Percentiles rank a stretch among this genome's conserved stretches.
Conservation (phyloP, 2,329 filamentous ascomycete genomes). For the Trichoderma endophyticum region DNA sequence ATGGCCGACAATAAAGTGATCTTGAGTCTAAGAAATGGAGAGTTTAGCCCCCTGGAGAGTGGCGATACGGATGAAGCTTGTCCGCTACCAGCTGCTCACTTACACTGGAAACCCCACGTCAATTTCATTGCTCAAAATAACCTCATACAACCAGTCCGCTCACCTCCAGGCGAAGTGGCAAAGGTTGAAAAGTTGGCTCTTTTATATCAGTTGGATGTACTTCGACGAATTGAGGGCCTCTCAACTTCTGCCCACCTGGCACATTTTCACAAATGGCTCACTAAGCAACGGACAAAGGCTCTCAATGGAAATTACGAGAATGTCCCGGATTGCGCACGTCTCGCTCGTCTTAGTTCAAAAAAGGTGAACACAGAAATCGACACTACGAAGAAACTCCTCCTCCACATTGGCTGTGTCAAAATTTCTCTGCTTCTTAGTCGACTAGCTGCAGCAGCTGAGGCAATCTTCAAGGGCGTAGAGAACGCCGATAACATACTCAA, state of each 20-base stretch:
- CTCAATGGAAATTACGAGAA: background rate
- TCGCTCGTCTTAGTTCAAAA: background rate
- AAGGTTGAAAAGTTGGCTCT: background rate
- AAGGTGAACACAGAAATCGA: background rate
- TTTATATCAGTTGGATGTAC: background rate
- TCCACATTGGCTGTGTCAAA: background rate
- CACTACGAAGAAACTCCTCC: background rate
- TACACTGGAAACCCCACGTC: constrained; percentile 2
- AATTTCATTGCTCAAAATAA: constrained; percentile 2
- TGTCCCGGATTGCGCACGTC: background rate
- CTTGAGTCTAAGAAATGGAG: background rate
- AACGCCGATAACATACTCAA: background rate
- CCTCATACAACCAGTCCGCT: background rate
- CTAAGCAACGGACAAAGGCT: background rate
- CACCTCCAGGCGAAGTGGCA: background rate
- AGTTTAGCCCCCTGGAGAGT: background rate
- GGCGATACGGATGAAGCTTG: background rate
- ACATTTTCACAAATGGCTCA: constrained; percentile 12
- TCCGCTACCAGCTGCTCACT: background rate
- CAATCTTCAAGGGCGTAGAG: background rate
- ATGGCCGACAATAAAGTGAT: background rate
- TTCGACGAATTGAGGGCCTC: background rate
- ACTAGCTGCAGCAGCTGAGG: background rate
- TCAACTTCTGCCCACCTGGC: background rate
- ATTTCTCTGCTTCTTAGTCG: background rate